Base-by-base conservation (phyloP, 1,139 yeast genomes). In the Scheffersomyces quercinus region DNA sequence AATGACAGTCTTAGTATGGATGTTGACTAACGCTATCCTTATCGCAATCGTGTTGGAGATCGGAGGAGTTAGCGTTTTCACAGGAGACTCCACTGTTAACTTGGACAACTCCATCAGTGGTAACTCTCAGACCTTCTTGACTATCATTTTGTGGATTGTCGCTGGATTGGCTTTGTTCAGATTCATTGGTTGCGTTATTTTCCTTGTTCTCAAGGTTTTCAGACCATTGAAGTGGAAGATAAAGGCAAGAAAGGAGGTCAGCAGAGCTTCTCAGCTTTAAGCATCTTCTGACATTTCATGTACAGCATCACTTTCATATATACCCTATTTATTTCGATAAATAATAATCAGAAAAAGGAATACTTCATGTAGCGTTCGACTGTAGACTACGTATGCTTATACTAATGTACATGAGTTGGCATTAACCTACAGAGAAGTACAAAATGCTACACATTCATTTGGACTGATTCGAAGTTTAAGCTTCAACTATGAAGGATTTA, bases 81-180 rank as follows among this genome's bases (percentile, higher is more conserved):
- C 65, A 2, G 49, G 52, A 26, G 42, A 45, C n/a, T 48, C 46
- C 6, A 43, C 55, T 9, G 50, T 50, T 34, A 59, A 64, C 43
- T 44, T 51, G 3, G 69, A 65, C 43, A 64, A 65, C 2, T 62
- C 69, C 11, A 64, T 70, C 42, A 53, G 62, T 35, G 69, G 70
- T 36, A 71, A 73, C 52, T 64, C 78, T 7, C 64, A 70, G 43
- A 54, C 64, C 3, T 74, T 74, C 52, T 71, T 74, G 56, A 62
- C 76, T 16, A 68, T 73, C 46, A 73, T 74, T 44, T 70, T 74
- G 56, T 74, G 79, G 79, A 64, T 73, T 51, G 79, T 74, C 43
- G 77, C 78, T 4, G 79, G 73, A 2, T 66, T 73, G 53, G 79
- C 79, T 5, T 52, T 59, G 29, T 73, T 71, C 56, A 63, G 77